Conservation (phyloP, 78 protist species). For the Goniomonas avonlea region DNA sequence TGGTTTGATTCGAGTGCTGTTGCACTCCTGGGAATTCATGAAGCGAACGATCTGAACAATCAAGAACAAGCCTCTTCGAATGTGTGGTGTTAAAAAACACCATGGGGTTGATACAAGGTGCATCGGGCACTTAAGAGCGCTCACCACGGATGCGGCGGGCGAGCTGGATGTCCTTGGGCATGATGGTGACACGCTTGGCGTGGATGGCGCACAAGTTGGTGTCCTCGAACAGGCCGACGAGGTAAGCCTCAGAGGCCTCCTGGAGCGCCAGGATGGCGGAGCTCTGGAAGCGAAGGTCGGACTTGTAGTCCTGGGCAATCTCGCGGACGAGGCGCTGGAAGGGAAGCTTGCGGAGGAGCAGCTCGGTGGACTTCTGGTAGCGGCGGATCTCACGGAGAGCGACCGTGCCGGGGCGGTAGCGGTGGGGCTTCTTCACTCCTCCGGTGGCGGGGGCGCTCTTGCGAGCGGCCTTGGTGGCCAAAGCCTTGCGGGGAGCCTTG, state of each 20-base stretch:
- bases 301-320: slow-evolving; percentile 61
- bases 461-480: slow-evolving; percentile 55
- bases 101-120: no score
- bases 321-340: slow-evolving; percentile 53
- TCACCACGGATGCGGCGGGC: slow-evolving; percentile 85
- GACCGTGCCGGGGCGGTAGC: slow-evolving; percentile 54
- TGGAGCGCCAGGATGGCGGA: slow-evolving; percentile 80
- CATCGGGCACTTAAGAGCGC: slow-evolving; percentile 15
- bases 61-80: no score
- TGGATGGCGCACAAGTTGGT: slow-evolving; percentile 69
- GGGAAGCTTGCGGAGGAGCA: slow-evolving; percentile 62
- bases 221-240: slow-evolving; percentile 56
- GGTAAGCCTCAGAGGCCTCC: slow-evolving; percentile 48
- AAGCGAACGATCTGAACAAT: no score
- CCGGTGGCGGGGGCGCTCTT: slow-evolving; percentile 56
- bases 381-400: slow-evolving; percentile 83
- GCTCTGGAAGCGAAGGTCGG: slow-evolving; percentile 77
- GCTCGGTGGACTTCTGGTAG: slow-evolving; percentile 78
- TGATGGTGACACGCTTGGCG: slow-evolving; percentile 83
- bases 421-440: slow-evolving; percentile 56
- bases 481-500: slow-evolving; percentile 77
- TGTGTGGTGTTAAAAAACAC: no score
- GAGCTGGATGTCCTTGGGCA: slow-evolving; percentile 84
- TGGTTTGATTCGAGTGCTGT: no score
- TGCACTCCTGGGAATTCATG: no score